These are phyloP conservation scores for Xylaria scruposa DNA, from an alignment of 495 filamentous ascomycete genomes.

Conservation along the genomic window DNA sequence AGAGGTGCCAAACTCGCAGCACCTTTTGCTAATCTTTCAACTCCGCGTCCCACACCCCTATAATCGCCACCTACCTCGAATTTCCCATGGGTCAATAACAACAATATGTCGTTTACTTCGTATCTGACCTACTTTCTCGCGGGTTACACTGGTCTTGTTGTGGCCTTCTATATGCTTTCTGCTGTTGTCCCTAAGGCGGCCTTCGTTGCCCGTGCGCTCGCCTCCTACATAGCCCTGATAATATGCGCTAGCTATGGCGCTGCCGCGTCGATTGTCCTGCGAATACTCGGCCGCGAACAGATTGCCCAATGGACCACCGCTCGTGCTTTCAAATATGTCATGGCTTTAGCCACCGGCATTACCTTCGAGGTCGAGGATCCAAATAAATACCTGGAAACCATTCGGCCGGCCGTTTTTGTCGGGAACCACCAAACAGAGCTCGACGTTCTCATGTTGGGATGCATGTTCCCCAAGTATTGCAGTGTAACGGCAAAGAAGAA, in stretches of 20 bases:
- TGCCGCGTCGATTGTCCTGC: conserved; percentile 72
- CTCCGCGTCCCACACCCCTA: not conserved
- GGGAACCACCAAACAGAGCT: conserved; percentile 95
- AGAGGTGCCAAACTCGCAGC: not conserved
- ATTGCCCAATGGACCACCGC: conserved; percentile 86
- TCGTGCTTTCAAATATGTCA: conserved; percentile 80
- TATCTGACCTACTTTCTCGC: conserved; percentile 62
- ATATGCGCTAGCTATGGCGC: conserved; percentile 79
- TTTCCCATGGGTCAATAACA: conserved; percentile 27
- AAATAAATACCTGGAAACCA: conserved; percentile 63
- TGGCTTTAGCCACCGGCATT: conserved; percentile 79
- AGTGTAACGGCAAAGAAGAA: conserved; percentile 92
- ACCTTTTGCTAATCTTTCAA: not conserved
- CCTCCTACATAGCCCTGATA: conserved; percentile 71
- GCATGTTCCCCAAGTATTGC: conserved; percentile 88
- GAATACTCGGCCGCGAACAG: conserved; percentile 71
- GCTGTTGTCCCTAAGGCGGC: conserved; percentile 60
- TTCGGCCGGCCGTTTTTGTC: conserved; percentile 87
- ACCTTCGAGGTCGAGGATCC: conserved; percentile 76
- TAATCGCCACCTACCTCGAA: not conserved
- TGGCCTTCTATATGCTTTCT: conserved; percentile 64
- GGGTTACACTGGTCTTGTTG: conserved; percentile 62
- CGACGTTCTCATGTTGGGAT: conserved; percentile 88
- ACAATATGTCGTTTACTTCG: conserved; percentile 43
- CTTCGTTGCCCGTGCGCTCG: conserved; percentile 76